Evolutionary conservation across 2,329 filamentous ascomycete genomes (phyloP).

Genomic region (Septoria linicola): DNA sequence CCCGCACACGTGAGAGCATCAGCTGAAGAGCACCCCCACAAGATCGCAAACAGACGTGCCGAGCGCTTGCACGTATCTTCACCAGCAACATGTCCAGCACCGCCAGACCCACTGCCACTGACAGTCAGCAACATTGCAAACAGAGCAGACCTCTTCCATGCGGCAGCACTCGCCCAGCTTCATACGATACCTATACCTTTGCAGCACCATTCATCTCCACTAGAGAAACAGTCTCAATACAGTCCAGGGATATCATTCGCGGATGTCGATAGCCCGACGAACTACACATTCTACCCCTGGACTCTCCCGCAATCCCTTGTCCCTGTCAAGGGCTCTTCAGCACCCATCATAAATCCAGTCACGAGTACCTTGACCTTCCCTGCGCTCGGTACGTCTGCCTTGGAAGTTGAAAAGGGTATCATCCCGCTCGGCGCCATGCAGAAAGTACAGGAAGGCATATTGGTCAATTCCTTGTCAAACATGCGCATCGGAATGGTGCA

Average conservation of each 20-base stretch:
- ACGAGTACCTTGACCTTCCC: conserved; percentile 71
- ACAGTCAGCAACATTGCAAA: conserved; percentile 77
- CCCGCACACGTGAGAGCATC: conserved; percentile 23
- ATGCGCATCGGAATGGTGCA: conserved; percentile 66
- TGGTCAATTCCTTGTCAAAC: conserved; percentile 61
- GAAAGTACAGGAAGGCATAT: conserved; percentile 58
- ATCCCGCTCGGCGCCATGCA: conserved; percentile 49
- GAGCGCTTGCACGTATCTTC: conserved; percentile 19
- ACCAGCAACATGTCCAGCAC: conserved; percentile 64
- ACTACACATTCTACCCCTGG: conserved; percentile 90
- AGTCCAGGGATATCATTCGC: conserved; percentile 54
- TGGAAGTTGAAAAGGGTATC: conserved; percentile 21
- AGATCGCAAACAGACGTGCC: background rate
- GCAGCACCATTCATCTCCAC: conserved; percentile 41
- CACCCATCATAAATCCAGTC: conserved; percentile 66
- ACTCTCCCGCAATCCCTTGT: conserved; percentile 76
- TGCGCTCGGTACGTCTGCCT: conserved; percentile 39
- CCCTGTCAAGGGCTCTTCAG: conserved; percentile 73
- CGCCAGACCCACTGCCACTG: conserved; percentile 60
- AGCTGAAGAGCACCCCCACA: background rate
- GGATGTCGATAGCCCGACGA: conserved; percentile 62
- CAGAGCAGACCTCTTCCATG: conserved; percentile 80
- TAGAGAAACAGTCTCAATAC: conserved; percentile 51
- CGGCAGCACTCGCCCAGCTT: conserved; percentile 78
- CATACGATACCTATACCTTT: conserved; percentile 63